phyloP scores from a whole-genome alignment of 352 stramenopile genomes.

The Blastocystis sp. region DNA sequence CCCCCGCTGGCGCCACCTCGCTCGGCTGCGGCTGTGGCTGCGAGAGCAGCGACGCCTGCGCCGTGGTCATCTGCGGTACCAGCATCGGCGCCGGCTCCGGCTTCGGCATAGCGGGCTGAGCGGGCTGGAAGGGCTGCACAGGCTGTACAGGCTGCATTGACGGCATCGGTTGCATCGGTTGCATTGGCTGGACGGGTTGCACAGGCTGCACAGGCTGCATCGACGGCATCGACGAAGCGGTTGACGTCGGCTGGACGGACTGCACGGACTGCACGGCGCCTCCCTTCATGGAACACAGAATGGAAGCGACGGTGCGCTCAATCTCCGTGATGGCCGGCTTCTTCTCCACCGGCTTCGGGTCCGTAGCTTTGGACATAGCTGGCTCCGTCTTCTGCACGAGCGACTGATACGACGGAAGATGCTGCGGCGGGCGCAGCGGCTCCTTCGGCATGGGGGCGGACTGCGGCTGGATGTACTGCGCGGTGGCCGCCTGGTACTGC shows the following conservation, averaged over 20 bases:
- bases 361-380: not conserved
- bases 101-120: not conserved
- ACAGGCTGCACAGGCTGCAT: not conserved
- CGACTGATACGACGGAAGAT: not conserved
- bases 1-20: not conserved
- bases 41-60: not conserved
- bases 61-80: not conserved
- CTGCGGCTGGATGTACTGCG: not conserved
- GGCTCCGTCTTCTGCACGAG: not conserved
- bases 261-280: not conserved
- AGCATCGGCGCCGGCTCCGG: not conserved
- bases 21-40: not conserved
- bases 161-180: not conserved
- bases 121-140: not conserved
- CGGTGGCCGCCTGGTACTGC: not conserved
- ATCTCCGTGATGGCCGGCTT: not conserved
- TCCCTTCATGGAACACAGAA: constrained; percentile 54
- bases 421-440: not conserved
- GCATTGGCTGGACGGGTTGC: not conserved
- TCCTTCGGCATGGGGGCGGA: not conserved
- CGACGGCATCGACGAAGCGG: not conserved
- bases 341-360: not conserved
- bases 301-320: constrained; percentile 14
- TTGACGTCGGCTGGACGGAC: not conserved
- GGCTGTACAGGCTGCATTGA: not conserved